A percentile compares a stretch with the other conserved stretches of the same genome.
These are phyloP conservation scores for Seminavis robusta DNA, from an alignment of 108 stramenopile species.

Conservation along the genomic window DNA sequence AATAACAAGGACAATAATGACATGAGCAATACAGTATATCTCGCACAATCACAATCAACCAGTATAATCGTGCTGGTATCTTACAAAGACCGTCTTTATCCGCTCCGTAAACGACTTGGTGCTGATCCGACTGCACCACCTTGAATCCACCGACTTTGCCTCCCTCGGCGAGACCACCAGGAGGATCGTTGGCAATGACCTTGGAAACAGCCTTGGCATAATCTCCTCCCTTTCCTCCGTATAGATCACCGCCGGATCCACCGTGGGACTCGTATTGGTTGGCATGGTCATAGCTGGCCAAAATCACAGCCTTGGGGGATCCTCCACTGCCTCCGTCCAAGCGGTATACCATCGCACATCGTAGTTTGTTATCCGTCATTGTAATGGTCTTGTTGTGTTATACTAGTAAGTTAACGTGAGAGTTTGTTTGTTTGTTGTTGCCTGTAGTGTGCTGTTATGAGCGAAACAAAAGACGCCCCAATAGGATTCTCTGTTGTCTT, in stretches of 20 bases:
- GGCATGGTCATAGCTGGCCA: slow-evolving; percentile 88
- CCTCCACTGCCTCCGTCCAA: slow-evolving; percentile 50
- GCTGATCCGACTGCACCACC: slow-evolving; percentile 82
- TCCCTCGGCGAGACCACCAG: slow-evolving; percentile 50
- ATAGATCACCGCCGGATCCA: slow-evolving; percentile 46
- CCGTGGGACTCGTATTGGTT: slow-evolving; percentile 65
- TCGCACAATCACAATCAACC: too few species aligned
- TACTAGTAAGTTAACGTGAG: too few species aligned
- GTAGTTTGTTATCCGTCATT: slow-evolving; percentile 84
- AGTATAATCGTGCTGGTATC: slow-evolving; percentile 26
- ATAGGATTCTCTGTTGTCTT: too few species aligned
- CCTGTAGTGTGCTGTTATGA: too few species aligned
- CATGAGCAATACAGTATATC: neutral
- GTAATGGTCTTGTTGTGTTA: slow-evolving; percentile 2
- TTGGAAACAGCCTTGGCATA: slow-evolving; percentile 77
- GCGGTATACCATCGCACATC: slow-evolving; percentile 78
- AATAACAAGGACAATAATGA: neutral
- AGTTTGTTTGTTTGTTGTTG: too few species aligned
- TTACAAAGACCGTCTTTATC: slow-evolving; percentile 85
- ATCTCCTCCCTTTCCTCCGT: slow-evolving; percentile 64
- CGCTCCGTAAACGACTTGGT: slow-evolving; percentile 85
- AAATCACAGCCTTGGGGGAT: slow-evolving; percentile 30
- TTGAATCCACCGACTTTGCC: slow-evolving; percentile 83
- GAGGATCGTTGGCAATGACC: slow-evolving; percentile 77
- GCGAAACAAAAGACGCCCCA: too few species aligned